phyloP scores from a whole-genome alignment of 1,139 yeast species.

The Hanseniaspora sp. region DNA sequence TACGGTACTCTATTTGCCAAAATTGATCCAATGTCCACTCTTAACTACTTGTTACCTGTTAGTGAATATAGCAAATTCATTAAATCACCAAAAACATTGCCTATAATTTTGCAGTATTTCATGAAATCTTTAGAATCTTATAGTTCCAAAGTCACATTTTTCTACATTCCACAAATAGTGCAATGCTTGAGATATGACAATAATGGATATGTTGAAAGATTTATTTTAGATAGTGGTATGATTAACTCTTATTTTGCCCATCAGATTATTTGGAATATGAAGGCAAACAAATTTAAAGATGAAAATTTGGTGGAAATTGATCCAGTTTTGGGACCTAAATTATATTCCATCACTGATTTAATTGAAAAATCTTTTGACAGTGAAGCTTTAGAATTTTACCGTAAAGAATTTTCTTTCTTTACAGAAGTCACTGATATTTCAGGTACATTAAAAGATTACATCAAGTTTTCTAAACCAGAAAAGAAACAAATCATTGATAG shows the following conservation, averaged over 20 bases:
- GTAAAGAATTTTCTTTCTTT: slow-evolving; percentile 79
- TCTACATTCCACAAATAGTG: slow-evolving; percentile 95
- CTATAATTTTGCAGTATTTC: slow-evolving; percentile 63
- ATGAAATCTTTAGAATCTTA: slow-evolving; percentile 83
- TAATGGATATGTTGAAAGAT: slow-evolving; percentile 76
- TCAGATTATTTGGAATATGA: slow-evolving; percentile 96
- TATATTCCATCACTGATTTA: slow-evolving; percentile 60
- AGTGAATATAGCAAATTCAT: slow-evolving; percentile 47
- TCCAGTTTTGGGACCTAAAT: slow-evolving; percentile 59
- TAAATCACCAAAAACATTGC: slow-evolving; percentile 6
- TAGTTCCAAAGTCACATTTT: slow-evolving; percentile 80
- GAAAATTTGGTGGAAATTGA: slow-evolving; percentile 78
- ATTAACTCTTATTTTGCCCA: slow-evolving; percentile 89
- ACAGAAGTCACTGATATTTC: slow-evolving; percentile 86
- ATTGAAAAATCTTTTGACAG: slow-evolving; percentile 55
- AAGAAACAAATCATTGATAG: slow-evolving; percentile 93
- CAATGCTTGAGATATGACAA: slow-evolving; percentile 77
- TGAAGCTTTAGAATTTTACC: slow-evolving; percentile 56
- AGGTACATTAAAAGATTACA: slow-evolving; percentile 86
- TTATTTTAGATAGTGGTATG: slow-evolving; percentile 83
- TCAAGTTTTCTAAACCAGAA: slow-evolving; percentile 89
- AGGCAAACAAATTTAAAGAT: slow-evolving; percentile 84
- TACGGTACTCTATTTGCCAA: slow-evolving; percentile 32
- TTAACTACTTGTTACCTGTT: slow-evolving; percentile 72
- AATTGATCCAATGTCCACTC: slow-evolving; percentile 73